phyloP scores from a whole-genome alignment of 2,329 filamentous ascomycete species.

The Colletotrichum nymphaeae region DNA sequence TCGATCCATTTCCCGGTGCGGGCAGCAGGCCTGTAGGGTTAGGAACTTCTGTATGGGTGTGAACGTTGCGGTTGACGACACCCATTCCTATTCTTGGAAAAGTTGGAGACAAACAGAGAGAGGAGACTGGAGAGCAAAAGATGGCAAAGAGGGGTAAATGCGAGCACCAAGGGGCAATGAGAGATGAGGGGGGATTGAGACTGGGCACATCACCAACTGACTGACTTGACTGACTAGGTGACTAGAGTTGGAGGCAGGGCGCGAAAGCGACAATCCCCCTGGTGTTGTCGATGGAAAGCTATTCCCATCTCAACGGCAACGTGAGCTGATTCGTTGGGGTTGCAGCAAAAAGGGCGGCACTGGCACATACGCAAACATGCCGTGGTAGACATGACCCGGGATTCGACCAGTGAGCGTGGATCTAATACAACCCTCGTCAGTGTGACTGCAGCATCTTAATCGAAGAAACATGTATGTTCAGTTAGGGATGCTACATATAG shows the following conservation, averaged over 20 bases:
- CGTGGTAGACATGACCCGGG: background rate
- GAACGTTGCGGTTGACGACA: conserved; percentile 3
- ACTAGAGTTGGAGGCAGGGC: background rate
- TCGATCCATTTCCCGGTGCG: background rate
- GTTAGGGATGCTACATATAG: background rate
- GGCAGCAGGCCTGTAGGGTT: background rate
- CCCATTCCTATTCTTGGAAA: conserved; percentile 26
- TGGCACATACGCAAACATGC: background rate
- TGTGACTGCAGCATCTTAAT: conserved; percentile 15
- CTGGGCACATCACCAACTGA: background rate
- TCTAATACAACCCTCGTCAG: background rate
- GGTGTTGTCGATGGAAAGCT: background rate
- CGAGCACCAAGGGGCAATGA: background rate
- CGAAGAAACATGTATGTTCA: background rate
- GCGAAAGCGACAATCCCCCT: background rate
- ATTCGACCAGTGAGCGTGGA: background rate
- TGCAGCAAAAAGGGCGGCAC: background rate
- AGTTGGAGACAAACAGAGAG: background rate
- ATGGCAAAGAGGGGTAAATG: conserved; percentile 21
- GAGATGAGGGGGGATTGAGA: conserved; percentile 4
- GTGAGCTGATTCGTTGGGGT: background rate
- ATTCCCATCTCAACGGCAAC: background rate
- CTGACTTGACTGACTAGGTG: background rate
- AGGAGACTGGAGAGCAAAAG: background rate
- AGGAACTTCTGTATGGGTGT: background rate